Evolutionary conservation across 1,284 basidiomycete genomes (phyloP).

Genomic region (Pseudozyma thailandica): DNA sequence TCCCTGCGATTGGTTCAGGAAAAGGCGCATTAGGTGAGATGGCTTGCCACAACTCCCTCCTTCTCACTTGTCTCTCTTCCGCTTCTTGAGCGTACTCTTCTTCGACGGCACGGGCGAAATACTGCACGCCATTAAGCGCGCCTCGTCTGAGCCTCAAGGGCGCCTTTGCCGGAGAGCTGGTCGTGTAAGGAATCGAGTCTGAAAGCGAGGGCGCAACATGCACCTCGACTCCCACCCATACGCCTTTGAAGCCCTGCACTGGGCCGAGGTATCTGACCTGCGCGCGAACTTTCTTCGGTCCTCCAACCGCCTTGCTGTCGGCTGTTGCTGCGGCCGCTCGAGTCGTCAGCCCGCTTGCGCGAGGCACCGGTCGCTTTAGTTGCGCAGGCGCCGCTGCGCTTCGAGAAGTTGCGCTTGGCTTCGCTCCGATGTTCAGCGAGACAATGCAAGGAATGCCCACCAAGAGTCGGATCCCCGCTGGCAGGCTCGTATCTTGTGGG

Average conservation of each 20-base stretch:
- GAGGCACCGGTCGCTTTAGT: background rate
- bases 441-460: conserved; percentile 52
- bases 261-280: conserved; percentile 56
- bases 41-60: conserved; percentile 4
- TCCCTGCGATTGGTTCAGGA: background rate
- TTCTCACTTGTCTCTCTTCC: conserved; percentile 1
- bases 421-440: conserved; percentile 6
- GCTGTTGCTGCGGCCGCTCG: background rate
- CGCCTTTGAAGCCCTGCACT: conserved; percentile 16
- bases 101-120: conserved; percentile 73
- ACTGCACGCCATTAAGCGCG: conserved; percentile 75
- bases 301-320: no score
- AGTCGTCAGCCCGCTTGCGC: background rate
- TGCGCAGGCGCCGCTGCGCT: background rate
- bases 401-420: background rate
- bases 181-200: background rate
- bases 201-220: conserved; percentile 17
- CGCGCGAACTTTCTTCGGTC: conserved; percentile 33
- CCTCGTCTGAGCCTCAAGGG: background rate
- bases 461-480: conserved; percentile 14
- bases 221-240: conserved; percentile 56
- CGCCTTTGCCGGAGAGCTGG: background rate
- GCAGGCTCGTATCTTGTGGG: no score
- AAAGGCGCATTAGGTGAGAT: conserved; percentile 8
- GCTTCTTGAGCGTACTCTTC: background rate